Percentiles rank a stretch among this genome's conserved stretches.
phyloP scores from a whole-genome alignment of 495 filamentous ascomycete species.

The Bacidia rubella region DNA sequence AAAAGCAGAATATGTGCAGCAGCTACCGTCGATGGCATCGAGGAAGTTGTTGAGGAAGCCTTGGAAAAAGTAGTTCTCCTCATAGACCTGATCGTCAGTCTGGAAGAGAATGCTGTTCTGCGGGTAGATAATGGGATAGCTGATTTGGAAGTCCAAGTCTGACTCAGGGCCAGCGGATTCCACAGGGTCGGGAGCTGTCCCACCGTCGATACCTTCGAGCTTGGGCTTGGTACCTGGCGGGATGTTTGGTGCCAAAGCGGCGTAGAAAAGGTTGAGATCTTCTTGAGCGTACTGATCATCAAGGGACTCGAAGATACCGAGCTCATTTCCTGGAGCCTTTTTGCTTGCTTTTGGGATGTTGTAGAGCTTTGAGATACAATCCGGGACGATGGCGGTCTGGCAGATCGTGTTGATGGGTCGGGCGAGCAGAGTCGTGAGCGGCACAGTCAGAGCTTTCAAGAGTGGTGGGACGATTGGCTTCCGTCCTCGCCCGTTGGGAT shows the following conservation, averaged over 20 bases:
- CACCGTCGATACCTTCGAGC: conserved; percentile 32
- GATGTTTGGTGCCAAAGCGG: conserved; percentile 30
- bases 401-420: conserved; percentile 2
- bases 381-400: conserved; percentile 7
- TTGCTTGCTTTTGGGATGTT: conserved; percentile 13
- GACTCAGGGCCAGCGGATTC: conserved; percentile 27
- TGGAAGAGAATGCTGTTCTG: conserved; percentile 49
- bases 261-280: conserved; percentile 48
- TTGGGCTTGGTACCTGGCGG: conserved; percentile 29
- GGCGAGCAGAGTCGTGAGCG: not conserved
- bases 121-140: conserved; percentile 41
- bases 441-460: conserved; percentile 7
- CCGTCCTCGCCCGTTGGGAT: not conserved
- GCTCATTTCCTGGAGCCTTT: conserved; percentile 5
- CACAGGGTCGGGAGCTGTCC: conserved; percentile 20
- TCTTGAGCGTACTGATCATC: conserved; percentile 30
- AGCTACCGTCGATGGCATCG: conserved; percentile 51
- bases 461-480: conserved; percentile 4
- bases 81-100: conserved; percentile 39
- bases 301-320: conserved; percentile 33
- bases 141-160: conserved; percentile 38
- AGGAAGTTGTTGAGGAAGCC: conserved; percentile 37
- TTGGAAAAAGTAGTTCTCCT: conserved; percentile 16
- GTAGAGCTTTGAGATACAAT: conserved; percentile 13
- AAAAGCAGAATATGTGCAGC: conserved; percentile 28